Base-by-base conservation (phyloP, 129 eudicot genomes). In the Flaveria robusta region DNA sequence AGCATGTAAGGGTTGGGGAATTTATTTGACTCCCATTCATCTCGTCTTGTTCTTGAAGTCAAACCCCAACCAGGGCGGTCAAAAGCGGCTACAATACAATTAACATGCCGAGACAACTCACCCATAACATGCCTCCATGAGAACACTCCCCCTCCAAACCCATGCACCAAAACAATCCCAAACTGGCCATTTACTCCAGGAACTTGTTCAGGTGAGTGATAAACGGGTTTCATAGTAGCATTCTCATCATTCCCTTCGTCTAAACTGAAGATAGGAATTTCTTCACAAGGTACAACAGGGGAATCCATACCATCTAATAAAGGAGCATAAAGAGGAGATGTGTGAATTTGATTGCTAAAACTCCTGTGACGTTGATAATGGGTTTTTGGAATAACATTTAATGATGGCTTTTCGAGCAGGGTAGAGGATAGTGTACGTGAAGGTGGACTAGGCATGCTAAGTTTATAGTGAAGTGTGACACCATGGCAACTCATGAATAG, bases 1-100 rank as follows among this genome's bases (percentile, higher is more conserved):
- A 95, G 87, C 88, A 89, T 86, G 89, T 95, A 95, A 10, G 99
- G 99, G 79, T 91, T 95, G 60, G 88, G 88, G 71, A 87, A 77
- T 52, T 89, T 85, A 81, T 91, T 87, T 26, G 83, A 90, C 74
- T 91, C 96, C 99, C 97, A 95, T 59, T 95, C 97, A 66, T 79
- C 89, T 67, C 80, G 80, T 16, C 76, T 71, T 59, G 92, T 88
- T 76, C 99, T 86, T 11, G 99, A 90, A 46, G 99, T 91, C 87
- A 95, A 85, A 42, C 99, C 99, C 99, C 99, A 95, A 7, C 99
- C 99, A 75, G 99, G 99, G n/a, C 99, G 88, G 71, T 95, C 99
- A 83, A 91, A 95, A 47, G 99, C 99, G 11, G 89, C 92, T 56
- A 95, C 99, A 0, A 80, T 3, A 80, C 94, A 89, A 70, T 95